A percentile compares a stretch with the other conserved stretches of the same genome.
Conservation (phyloP, 2,329 filamentous ascomycete genomes). For the Davidsoniella australis region DNA sequence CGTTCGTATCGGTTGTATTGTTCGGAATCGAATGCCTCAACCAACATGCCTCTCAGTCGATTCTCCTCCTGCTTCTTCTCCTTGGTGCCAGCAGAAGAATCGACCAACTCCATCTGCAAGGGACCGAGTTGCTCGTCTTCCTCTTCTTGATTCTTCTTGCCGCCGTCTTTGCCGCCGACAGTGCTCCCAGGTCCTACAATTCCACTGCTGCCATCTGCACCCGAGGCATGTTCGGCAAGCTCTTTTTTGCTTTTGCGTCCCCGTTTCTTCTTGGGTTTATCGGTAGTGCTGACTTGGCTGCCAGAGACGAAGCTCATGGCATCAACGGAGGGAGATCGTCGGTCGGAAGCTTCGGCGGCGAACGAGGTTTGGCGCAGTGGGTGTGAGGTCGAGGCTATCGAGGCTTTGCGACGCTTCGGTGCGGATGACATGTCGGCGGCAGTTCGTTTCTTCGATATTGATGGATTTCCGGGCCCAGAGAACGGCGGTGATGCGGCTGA, state of each 20-base stretch:
- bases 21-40: constrained; percentile 45
- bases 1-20: constrained; percentile 55
- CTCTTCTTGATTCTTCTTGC: constrained; percentile 34
- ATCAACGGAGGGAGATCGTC: constrained; percentile 50
- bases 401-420: constrained; percentile 55
- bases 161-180: constrained; percentile 24
- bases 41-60: constrained; percentile 40
- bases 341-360: constrained; percentile 36
- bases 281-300: constrained; percentile 34
- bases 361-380: constrained; percentile 70
- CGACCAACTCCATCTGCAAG: constrained; percentile 33
- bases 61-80: constrained; percentile 51
- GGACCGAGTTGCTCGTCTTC: constrained; percentile 33
- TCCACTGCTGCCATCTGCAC: constrained; percentile 26
- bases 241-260: constrained; percentile 42
- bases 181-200: constrained; percentile 21
- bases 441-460: constrained; percentile 41
- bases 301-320: constrained; percentile 42
- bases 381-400: constrained; percentile 43
- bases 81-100: constrained; percentile 43
- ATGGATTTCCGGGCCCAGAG: constrained; percentile 32
- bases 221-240: constrained; percentile 26
- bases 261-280: constrained; percentile 39
- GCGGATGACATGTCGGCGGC: constrained; percentile 33
- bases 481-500: constrained; percentile 38